Evolutionary conservation across 768 basidiomycete species (phyloP), one percentile per base, ranked within the genome.

Genomic region (Strobilomyces dryophilus): DNA sequence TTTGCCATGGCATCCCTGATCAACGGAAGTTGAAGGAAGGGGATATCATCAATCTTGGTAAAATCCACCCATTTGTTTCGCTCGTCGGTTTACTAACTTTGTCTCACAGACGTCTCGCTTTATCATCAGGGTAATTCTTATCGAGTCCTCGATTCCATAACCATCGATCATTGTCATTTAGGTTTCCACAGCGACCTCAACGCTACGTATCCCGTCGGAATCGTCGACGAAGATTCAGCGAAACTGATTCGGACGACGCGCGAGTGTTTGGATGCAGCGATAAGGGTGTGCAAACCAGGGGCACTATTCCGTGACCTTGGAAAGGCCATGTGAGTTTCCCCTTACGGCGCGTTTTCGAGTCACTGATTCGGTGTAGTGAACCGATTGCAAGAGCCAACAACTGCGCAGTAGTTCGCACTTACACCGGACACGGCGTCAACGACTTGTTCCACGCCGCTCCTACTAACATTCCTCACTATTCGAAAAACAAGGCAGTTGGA

Each of bases 1-100:
- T 99, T 62, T 98, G 97, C 69, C 97, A 99, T 69, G 97, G 95
- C 52, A 95, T 95, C 56, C 94, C 95, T 35, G 92, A 95, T 73
- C 78, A 87, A 65, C 74, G 89, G 56, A 86, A 83, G 62, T 70
- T 94, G 58, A 79, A 79, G 62, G 92, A 98, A 59, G 97, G 97
- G 17, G 97, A 99, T 72, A 98, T 98, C 59, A 76, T 98, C 67
- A 99, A 99, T 72, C 83, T 99, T 48, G 94, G 90, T 87, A 24
- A 56, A 54, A 76, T 66, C 51, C 48, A 36, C 54, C 47, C 39
- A 52, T 35, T 39, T 49, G 35, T 47, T 37, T 34, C 52, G 37
- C 34, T 54, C 53, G 41, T 45, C 49, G 52, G 43, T 35, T 56
- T 56, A 45, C 64, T 66, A 47, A 65, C 54, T 29, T 47, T 21